These are phyloP conservation scores for Lactifluus piperatus DNA, from an alignment of 768 basidiomycete species.

Conservation along the genomic window DNA sequence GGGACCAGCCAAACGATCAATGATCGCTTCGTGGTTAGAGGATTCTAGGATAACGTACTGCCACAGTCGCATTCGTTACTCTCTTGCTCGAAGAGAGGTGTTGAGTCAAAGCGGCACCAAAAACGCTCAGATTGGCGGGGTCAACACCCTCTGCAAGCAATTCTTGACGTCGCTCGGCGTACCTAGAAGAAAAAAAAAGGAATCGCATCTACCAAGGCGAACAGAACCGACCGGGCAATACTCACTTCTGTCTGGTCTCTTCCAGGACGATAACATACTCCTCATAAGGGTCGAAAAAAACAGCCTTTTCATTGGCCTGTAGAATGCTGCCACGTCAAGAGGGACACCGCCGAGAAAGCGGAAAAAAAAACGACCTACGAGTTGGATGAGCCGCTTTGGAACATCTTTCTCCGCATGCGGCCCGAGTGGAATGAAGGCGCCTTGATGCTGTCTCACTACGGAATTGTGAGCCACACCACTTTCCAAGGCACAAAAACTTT, in stretches of 20 bases:
- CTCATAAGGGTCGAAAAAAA: conserved; percentile 8
- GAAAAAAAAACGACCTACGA: neutral
- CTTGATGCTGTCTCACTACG: conserved; percentile 11
- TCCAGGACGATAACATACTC: conserved; percentile 5
- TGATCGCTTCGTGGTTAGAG: too few relatives aligned
- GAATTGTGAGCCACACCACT: neutral
- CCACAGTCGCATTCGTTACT: conserved; percentile 1
- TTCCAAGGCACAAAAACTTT: neutral
- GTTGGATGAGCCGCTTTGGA: conserved; percentile 8
- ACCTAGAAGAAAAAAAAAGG: neutral
- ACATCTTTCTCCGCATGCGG: conserved; percentile 7
- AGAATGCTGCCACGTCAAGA: neutral
- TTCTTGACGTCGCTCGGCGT: neutral
- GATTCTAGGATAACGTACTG: neutral
- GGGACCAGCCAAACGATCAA: neutral
- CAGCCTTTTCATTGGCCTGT: neutral
- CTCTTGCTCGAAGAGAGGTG: neutral
- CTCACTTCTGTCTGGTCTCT: conserved; percentile 6
- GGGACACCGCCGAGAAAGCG: neutral
- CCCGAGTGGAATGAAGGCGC: conserved; percentile 7
- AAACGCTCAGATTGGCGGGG: neutral
- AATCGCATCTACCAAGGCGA: neutral
- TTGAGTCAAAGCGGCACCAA: neutral
- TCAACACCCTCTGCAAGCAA: neutral
- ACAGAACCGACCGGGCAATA: neutral